Evolutionary conservation across 805 yeast species (phyloP).

Genomic region (Saturnispora dispora): DNA sequence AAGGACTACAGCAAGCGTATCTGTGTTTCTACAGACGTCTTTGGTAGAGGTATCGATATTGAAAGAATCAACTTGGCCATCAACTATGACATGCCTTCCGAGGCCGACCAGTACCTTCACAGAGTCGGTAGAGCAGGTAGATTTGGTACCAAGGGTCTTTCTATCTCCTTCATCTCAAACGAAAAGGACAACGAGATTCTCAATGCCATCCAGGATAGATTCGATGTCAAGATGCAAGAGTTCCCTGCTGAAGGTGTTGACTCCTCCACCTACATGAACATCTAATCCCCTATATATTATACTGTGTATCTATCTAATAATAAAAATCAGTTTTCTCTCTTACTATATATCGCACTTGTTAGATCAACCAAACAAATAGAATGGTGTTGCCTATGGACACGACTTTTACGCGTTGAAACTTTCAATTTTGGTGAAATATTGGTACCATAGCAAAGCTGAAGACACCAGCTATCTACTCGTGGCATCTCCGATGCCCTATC

Average conservation of each 20-base stretch:
- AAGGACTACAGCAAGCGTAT: conserved; percentile 98
- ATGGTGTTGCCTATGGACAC: background rate
- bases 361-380: background rate
- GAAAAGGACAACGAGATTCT: conserved; percentile 85
- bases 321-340: background rate
- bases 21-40: conserved; percentile 96
- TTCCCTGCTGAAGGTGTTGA: conserved; percentile 98
- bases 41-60: conserved; percentile 98
- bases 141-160: conserved; percentile 98
- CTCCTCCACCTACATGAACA: conserved; percentile 96
- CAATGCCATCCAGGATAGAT: conserved; percentile 90
- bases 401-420: background rate
- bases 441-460: background rate
- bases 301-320: background rate
- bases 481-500: too few species aligned
- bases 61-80: conserved; percentile 97
- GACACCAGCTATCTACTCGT: background rate
- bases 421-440: background rate
- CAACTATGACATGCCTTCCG: conserved; percentile 92
- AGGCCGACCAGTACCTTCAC: conserved; percentile 97
- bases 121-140: conserved; percentile 99
- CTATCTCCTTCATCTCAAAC: conserved; percentile 79
- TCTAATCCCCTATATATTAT: conserved; percentile 29
- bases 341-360: background rate
- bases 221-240: conserved; percentile 89